These are phyloP conservation scores for Vitis rotundifolia DNA, from an alignment of 164 flowering plant species.

Conservation along the genomic window DNA sequence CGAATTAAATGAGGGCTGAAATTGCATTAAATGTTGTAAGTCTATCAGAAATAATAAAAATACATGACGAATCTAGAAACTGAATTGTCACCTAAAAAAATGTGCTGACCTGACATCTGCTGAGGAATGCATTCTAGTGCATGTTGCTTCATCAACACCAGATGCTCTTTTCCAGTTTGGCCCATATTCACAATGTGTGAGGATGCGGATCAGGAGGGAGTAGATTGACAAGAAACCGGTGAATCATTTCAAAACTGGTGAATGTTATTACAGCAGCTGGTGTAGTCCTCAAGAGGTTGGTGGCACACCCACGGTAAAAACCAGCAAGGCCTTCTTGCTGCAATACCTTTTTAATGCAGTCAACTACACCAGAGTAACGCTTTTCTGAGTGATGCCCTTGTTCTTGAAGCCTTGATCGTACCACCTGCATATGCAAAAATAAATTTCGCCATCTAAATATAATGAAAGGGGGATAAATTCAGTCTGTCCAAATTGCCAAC, in stretches of 20 bases:
- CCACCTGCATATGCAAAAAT: constrained; percentile 50
- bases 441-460: too few species aligned
- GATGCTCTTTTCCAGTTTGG: background rate
- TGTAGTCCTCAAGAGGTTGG: constrained; percentile 86
- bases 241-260: constrained; percentile 98
- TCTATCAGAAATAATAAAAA: background rate
- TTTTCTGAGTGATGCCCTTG: constrained; percentile 88
- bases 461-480: too few species aligned
- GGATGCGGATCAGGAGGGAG: constrained; percentile 59
- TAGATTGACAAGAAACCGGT: constrained; percentile 56
- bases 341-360: constrained; percentile 77
- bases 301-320: constrained; percentile 96
- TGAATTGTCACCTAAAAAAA: background rate
- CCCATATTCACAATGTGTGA: constrained; percentile 40
- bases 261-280: constrained; percentile 97
- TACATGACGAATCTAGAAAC: background rate
- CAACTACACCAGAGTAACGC: constrained; percentile 77
- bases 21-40: constrained; percentile 7
- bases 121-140: background rate
- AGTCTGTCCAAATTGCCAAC: too few species aligned
- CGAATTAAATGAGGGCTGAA: constrained; percentile 1
- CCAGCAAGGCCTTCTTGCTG: constrained; percentile 79
- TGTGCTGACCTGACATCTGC: background rate
- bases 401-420: constrained; percentile 93
- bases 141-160: background rate